These are phyloP conservation scores for Trypanosoma melophagium DNA, from an alignment of 208 protist genomes.

Conservation along the genomic window DNA sequence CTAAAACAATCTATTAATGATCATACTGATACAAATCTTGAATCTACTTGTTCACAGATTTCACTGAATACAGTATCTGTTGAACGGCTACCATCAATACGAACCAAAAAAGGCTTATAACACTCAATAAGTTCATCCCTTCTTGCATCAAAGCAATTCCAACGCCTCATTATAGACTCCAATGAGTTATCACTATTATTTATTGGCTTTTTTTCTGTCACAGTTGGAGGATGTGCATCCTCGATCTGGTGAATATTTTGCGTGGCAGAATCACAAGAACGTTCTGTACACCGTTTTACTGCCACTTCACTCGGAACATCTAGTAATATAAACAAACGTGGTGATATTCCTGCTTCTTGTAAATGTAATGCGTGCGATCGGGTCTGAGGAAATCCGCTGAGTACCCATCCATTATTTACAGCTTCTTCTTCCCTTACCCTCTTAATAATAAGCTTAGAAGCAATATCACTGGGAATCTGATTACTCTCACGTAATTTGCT, in stretches of 20 bases:
- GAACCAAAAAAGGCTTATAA: slow-evolving; percentile 56
- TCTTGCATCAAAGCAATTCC: slow-evolving; percentile 49
- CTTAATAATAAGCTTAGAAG: slow-evolving; percentile 69
- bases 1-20: background rate
- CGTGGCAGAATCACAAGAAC: slow-evolving; percentile 27
- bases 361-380: slow-evolving; percentile 77
- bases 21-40: slow-evolving; percentile 38
- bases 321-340: slow-evolving; percentile 67
- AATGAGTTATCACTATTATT: slow-evolving; percentile 36
- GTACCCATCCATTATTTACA: slow-evolving; percentile 65
- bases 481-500: slow-evolving; percentile 56
- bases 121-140: slow-evolving; percentile 54
- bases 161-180: slow-evolving; percentile 35
- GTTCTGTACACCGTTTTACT: slow-evolving; percentile 33
- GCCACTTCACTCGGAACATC: slow-evolving; percentile 45
- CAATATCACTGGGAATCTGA: slow-evolving; percentile 77
- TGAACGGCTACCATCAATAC: slow-evolving; percentile 39
- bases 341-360: slow-evolving; percentile 64
- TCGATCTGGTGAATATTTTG: slow-evolving; percentile 27
- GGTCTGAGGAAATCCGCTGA: slow-evolving; percentile 80
- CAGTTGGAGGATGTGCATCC: slow-evolving; percentile 17
- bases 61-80: slow-evolving; percentile 44
- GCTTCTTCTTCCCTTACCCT: slow-evolving; percentile 40
- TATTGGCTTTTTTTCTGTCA: slow-evolving; percentile 18
- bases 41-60: slow-evolving; percentile 49